Percentiles rank a stretch among this genome's conserved stretches.
Evolutionary conservation across 306 rosid species (phyloP).

Genomic region (Sphenostylis stenocarpa): DNA sequence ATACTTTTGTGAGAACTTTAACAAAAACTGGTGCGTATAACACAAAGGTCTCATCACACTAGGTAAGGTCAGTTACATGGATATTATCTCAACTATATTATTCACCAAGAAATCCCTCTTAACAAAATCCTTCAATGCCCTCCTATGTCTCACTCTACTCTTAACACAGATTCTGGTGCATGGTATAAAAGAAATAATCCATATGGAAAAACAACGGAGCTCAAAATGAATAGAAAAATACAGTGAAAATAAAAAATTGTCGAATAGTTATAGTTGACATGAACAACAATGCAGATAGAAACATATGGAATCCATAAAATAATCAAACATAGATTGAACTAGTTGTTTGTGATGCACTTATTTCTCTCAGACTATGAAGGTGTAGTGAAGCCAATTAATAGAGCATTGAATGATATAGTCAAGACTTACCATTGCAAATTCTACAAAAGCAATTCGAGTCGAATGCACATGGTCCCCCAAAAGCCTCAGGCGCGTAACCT

Average conservation of each 20-base stretch:
- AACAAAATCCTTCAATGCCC: background rate
- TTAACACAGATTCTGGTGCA: background rate
- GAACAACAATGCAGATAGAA: slow-evolving; percentile 9
- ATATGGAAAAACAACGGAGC: background rate
- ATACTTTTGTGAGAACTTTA: background rate
- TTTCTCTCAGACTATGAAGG: slow-evolving; percentile 2
- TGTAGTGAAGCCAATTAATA: background rate
- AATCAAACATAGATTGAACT: background rate
- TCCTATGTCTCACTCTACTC: background rate
- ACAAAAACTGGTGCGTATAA: background rate
- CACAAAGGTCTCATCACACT: background rate
- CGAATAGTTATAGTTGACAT: background rate
- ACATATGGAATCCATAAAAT: slow-evolving; percentile 3
- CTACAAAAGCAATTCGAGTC: slow-evolving; percentile 98
- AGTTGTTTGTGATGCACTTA: background rate
- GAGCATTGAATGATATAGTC: background rate
- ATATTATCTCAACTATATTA: background rate
- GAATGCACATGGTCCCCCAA: slow-evolving; percentile 96
- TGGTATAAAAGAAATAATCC: background rate
- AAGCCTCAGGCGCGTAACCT: slow-evolving; percentile 97
- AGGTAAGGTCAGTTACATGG: background rate
- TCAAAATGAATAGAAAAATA: background rate
- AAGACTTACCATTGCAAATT: slow-evolving; percentile 64
- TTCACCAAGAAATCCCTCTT: background rate
- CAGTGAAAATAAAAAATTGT: background rate